Base-by-base conservation (phyloP, 345 rosid genomes). In the Kernera saxatilis region DNA sequence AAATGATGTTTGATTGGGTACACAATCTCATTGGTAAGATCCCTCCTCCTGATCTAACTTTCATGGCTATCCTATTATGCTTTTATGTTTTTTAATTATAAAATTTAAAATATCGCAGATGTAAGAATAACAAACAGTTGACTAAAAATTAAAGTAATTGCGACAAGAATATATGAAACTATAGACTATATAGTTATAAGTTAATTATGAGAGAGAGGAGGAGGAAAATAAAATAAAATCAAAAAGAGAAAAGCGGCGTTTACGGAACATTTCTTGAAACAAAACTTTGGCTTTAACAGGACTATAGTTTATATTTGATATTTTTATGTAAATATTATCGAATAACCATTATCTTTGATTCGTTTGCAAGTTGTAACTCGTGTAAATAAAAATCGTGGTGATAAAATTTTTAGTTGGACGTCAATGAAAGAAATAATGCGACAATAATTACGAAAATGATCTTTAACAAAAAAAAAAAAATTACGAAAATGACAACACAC, bases 1-100 rank as follows among this genome's bases (percentile, higher is more conserved):
- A 59, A 11, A 54, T 75, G 58, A 45, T 69, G 59, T 53, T 60
- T 52, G 79, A 53, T 61, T 75, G 74, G 79, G 52, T 75, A 21
- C 70, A 54, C 62, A 68, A 23, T 53, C 56, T 75, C 26, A 0
- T 75, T 0, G 52, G 43, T 69, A 61, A 35, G 70, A 62, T 75
- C 4, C 65, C 70, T 52, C 51, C 70, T 44, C 58, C 45, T 12
- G 64, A 62, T 50, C 2, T 62, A 35, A 69, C 79, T 61, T 75
- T 61, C 43, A 35, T 75, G 65, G 79, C 57, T 61, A 7, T 75
- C 5, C 14, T 68, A 19, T 7, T 69, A 21, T 75, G 69, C 29
- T 69, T 69, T 61, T 4, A 67, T 53, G 17, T 25, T 43, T 67
- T 67, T 43, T 58, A 58, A 50, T n/a, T 21, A 11, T 27, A 6